Evolutionary conservation across 2,329 filamentous ascomycete genomes (phyloP), one percentile per base, ranked within the genome.

Genomic region (Trichoderma guizhouense): DNA sequence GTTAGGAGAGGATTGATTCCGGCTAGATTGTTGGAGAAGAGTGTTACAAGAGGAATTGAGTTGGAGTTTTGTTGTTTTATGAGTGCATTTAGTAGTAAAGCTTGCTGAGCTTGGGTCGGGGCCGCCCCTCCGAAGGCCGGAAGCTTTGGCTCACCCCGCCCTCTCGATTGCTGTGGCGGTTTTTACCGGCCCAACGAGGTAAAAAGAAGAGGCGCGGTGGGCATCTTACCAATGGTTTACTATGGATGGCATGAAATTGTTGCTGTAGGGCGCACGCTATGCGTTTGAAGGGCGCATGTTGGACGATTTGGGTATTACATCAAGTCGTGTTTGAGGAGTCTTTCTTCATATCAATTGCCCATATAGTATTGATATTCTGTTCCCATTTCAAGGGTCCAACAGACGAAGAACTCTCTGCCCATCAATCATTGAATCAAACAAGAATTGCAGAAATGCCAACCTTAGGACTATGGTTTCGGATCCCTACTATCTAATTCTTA

Each of bases 141-240:
- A 62, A 69, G 66, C 57, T 53, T n/a, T 43, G 1, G 15, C 43
- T 51, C 47, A 61, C 71, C 68, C 68, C 67, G 71, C 71, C 64
- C 64, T 18, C 67, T 30, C 11, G 39, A 34, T 67, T 63, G n/a
- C 18, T 21, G 36, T 39, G 60, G 66, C 74, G 74, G 73, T 69
- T 74, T 74, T 69, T 72, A 18, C 71, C 73, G 73, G 74, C 66
- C 74, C 74, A 74, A 68, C 53, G 58, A 61, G 43, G n/a, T 26
- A 28, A 30, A 43, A 67, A 57, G 47, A 39, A 53, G 32, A 67
- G 51, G 47, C 64, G 64, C 64, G n/a, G 64, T 57, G 64, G 64
- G 30, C n/a, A 53, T 24, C n/a, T 53, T 53, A 53, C n/a, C 9
- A 53, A 53, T 24, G 47, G 3, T 24, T 21, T 21, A 24, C n/a